These are phyloP conservation scores for Brassica balearica DNA, from an alignment of 441 rosid genomes.

Conservation along the genomic window DNA sequence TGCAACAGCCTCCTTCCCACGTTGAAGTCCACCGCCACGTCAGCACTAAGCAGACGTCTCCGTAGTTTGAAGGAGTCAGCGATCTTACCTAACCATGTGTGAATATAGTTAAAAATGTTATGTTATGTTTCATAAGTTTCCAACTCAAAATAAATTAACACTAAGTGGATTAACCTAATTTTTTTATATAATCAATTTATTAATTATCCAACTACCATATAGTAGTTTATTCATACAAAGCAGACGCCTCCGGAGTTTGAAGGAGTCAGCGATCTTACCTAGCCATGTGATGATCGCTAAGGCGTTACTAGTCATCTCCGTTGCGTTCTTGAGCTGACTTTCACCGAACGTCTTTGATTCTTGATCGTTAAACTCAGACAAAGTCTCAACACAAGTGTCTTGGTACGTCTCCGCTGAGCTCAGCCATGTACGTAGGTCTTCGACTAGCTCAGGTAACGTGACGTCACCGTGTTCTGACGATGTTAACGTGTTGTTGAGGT, in stretches of 20 bases:
- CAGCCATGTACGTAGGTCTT: constrained; percentile 72
- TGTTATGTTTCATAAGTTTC: neutral
- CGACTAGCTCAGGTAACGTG: constrained; percentile 42
- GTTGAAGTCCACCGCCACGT: constrained; percentile 20
- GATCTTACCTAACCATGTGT: constrained; percentile 63
- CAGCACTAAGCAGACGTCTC: constrained; percentile 31
- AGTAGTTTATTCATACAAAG: neutral
- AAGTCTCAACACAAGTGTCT: constrained; percentile 67
- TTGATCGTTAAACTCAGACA: constrained; percentile 20
- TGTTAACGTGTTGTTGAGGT: constrained; percentile 48
- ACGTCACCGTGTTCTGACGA: constrained; percentile 38
- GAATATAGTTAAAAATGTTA: constrained; percentile 33
- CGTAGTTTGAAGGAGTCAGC: constrained; percentile 49
- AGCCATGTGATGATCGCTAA: constrained; percentile 45
- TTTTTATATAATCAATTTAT: neutral
- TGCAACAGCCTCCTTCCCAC: constrained; percentile 47
- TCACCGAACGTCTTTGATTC: constrained; percentile 36
- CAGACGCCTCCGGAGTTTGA: neutral
- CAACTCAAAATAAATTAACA: neutral
- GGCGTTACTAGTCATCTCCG: constrained; percentile 72
- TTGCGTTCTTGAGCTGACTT: constrained; percentile 52
- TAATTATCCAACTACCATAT: neutral
- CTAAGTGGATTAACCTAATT: neutral
- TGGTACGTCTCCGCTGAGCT: constrained; percentile 67
- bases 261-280: neutral